Base-by-base conservation (phyloP, 2,329 filamentous ascomycete genomes). In the Catunica adiposa region DNA sequence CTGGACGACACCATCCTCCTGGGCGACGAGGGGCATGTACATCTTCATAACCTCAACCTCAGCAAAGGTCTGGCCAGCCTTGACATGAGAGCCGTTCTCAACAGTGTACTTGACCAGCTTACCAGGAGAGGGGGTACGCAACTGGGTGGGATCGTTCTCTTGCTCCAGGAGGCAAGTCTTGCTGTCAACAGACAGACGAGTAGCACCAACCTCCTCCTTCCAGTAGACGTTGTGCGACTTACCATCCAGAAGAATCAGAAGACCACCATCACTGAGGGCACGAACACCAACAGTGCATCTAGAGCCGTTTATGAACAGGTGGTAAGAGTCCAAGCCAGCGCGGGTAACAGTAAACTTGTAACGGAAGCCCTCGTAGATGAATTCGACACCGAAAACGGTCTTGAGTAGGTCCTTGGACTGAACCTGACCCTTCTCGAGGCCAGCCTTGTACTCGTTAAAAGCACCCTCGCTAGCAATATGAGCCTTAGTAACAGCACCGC, bases 31-130 rank as follows among this genome's bases (percentile, higher is more conserved):
- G 65, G 92, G 92, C 92, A 98, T 98, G 78, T 97, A 97, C 92
- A 98, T 98, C 79, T 98, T 98, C 92, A 98, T 98, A 71, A 98
- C 92, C 72, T 98, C 92, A 42, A 98, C 90, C 70, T 98, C 92
- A 56, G 92, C 92, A 66, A 89, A 98, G 34, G 90, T 76, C 69
- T 97, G 86, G 57, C 90, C 90, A 63, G 94, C 88, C 69, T 81
- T 84, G 69, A 98, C 82, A 68, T 98, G 92, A 62, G 89, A 79
- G 59, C 92, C 92, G 65, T 94, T 97, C 69, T 96, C 92, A 1
- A 98, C 86, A 1, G 88, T 86, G 71, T 92, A 98, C 73, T 95
- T 96, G 73, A 98, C 90, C 37, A 98, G 83, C 75, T 98, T 98
- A 69, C 92, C 92, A 50, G 92, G 92, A 60, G 86, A 94, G 44